Base-by-base conservation (phyloP, 805 yeast genomes). In the Ogataea pilisensis region DNA sequence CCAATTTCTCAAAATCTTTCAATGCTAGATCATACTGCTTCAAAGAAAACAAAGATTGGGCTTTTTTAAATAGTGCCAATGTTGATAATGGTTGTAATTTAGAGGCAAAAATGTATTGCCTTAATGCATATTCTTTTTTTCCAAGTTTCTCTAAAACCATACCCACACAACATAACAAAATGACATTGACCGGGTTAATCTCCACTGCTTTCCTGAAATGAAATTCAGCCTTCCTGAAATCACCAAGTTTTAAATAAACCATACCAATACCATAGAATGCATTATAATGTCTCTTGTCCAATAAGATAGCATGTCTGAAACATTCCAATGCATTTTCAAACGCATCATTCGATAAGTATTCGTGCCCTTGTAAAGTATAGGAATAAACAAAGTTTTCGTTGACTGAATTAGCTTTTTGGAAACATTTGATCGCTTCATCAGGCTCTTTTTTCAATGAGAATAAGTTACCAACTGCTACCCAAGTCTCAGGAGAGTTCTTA, bases 261-360 rank as follows among this genome's bases (percentile, higher is more conserved):
- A 89, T 88, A 7, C 98, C 99, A 42, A 93, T 76, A 21, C 99
- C 99, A 56, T 93, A 93, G 55, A 90, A 79, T 0, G 98, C 97
- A 62, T 91, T 93, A 63, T 90, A 93, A 58, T 88, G 96, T 42
- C 89, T 71, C 35, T 82, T 73, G 54, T 91, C 95, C 31, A 81
- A 72, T 19, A 82, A 66, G 34, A 93, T 69, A 3, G 96, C 95
- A 46, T 72, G 70, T 28, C 96, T 65, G 71, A 89, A 93, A 45
- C 87, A 78, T 42, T 83, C 86, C 46, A 85, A 73, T 0, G 99
- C 97, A 57, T 80, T 76, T 57, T 89, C 96, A 64, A 83, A 86
- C 28, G 95, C 89, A 64, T 95, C 99, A 54, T 78, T 87, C 2
- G 91, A 75, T 26, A 87, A 78, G 55, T 77, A 80, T 62, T 93